phyloP scores from a whole-genome alignment of 2,329 filamentous ascomycete species.

The Endoconidiophora polonica region DNA sequence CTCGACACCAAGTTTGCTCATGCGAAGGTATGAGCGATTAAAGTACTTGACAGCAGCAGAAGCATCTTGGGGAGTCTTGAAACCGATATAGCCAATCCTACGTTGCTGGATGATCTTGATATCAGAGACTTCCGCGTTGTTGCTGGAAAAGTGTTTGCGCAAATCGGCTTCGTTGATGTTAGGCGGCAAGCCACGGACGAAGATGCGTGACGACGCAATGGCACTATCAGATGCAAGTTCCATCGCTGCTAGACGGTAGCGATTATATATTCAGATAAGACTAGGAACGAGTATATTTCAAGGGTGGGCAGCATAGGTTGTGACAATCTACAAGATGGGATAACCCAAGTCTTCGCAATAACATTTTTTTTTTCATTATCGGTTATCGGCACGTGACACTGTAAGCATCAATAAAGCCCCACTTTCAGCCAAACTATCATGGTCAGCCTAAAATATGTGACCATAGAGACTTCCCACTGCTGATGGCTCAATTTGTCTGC shows the following conservation, averaged over 20 bases:
- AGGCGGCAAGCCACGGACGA: slow-evolving; percentile 73
- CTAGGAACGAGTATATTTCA: not conserved
- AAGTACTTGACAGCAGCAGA: slow-evolving; percentile 80
- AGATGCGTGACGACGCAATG: slow-evolving; percentile 49
- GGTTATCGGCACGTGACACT: slow-evolving; percentile 14
- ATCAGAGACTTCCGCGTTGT: slow-evolving; percentile 67
- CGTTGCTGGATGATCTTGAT: slow-evolving; percentile 79
- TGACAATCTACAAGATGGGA: no score
- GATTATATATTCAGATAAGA: not conserved
- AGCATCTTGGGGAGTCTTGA: slow-evolving; percentile 68
- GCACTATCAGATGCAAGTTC: slow-evolving; percentile 10
- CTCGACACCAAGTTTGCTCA: slow-evolving; percentile 87
- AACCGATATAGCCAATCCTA: slow-evolving; percentile 90
- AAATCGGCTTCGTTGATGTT: slow-evolving; percentile 73
- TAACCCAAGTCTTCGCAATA: not conserved
- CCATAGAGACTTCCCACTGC: no score
- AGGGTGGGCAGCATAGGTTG: not conserved
- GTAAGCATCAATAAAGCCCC: not conserved
- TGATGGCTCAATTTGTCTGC: no score
- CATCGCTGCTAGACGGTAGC: no score
- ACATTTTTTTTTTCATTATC: slow-evolving; percentile 14
- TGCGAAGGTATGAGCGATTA: slow-evolving; percentile 85
- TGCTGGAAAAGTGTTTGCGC: slow-evolving; percentile 66
- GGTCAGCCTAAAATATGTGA: no score
- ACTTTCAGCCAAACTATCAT: no score